These are phyloP conservation scores for Magnolia sinica DNA, from an alignment of 164 flowering plant species.

Conservation along the genomic window DNA sequence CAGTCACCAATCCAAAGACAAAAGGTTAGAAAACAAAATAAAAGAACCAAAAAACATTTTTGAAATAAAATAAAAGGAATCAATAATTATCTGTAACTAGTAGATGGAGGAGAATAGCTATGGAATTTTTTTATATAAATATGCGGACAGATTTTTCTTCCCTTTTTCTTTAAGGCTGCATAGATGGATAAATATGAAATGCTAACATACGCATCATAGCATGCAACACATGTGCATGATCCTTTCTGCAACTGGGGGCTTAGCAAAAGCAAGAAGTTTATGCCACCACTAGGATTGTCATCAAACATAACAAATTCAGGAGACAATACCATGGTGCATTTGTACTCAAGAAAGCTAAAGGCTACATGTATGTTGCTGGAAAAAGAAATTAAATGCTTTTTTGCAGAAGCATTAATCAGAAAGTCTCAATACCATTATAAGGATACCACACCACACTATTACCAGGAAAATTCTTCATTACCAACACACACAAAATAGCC, in stretches of 20 bases:
- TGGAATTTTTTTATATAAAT: background rate
- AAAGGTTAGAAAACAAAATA: background rate
- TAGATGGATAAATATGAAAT: background rate
- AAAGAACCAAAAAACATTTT: background rate
- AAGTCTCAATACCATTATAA: background rate
- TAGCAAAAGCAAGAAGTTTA: background rate
- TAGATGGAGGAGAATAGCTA: background rate
- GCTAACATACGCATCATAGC: background rate
- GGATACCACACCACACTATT: background rate
- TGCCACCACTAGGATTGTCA: background rate
- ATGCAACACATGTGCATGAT: background rate
- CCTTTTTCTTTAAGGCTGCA: background rate
- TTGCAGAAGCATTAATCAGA: background rate
- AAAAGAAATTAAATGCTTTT: background rate
- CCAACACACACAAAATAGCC: too few species aligned
- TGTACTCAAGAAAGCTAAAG: background rate
- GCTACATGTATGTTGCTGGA: background rate
- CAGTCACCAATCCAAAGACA: constrained; percentile 10
- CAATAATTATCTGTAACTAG: background rate
- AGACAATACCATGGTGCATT: background rate
- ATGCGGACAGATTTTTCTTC: background rate
- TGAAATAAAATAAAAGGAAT: too few species aligned
- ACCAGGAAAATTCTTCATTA: too few species aligned
- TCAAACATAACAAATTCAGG: background rate
- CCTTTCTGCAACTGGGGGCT: background rate